Base-by-base conservation (phyloP, 2,329 filamentous ascomycete species). In the Colletotrichum camelliae region DNA sequence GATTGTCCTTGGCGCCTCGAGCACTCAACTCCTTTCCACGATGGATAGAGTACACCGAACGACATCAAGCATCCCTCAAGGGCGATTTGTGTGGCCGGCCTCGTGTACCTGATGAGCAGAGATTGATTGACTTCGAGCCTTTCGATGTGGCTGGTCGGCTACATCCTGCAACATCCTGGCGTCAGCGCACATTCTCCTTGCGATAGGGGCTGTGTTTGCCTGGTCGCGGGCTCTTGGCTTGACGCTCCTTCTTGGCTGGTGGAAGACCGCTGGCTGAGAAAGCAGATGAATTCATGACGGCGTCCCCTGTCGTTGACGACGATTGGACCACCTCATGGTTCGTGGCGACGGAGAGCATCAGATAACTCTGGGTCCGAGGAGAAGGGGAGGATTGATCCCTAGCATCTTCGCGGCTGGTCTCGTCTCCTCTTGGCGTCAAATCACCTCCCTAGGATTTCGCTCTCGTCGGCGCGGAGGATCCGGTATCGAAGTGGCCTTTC, bases 361-460 rank as follows among this genome's bases (percentile, higher is more conserved):
- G 5, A n/a, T 7, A 4, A 48, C 9, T 48, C 39, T 9, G n/a
- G 18, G 18, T 7, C 18, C 39, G n/a, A 48, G n/a, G 39, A 48
- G 39, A 48, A n/a, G 39, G 1, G 18, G 1, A 21, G 39, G 18
- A 48, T 48, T 0, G 0, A 48, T 48, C n/a, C 1, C 5, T 9
- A 48, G 39, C 39, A 48, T 48, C 39, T n/a, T 48, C 9, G 39
- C 39, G 18, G 39, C 39, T 48, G 39, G 18, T 48, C 9, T 48
- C 39, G 39, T n/a, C 39, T n/a, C n/a, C n/a, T n/a, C n/a, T n/a
- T n/a, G n/a, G n/a, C n/a, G n/a, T n/a, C n/a, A n/a, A n/a, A n/a
- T n/a, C n/a, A n/a, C n/a, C n/a, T n/a, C n/a, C n/a, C 39, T n/a
- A 48, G 18, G 18, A 48, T 12, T 48, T 48, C 2, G 39, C 39